Conservation (phyloP, 2,329 filamentous ascomycete genomes). For the Fusarium sublunatum region DNA sequence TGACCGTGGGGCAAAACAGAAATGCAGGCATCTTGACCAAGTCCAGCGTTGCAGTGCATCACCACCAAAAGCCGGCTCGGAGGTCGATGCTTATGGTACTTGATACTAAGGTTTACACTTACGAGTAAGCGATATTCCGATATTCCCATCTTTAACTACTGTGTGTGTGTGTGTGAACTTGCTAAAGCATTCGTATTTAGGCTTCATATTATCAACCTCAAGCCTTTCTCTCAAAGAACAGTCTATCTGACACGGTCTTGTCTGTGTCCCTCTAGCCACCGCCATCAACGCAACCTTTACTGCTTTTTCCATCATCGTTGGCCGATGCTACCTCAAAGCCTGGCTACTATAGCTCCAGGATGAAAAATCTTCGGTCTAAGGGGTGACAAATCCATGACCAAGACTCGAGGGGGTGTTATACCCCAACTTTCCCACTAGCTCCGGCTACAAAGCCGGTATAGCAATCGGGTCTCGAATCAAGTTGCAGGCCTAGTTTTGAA, state of each 20-base stretch:
- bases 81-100: no score
- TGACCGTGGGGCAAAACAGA: conserved; percentile 34
- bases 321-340: conserved; percentile 40
- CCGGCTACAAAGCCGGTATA: conserved; percentile 34
- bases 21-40: conserved; percentile 33
- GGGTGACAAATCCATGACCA: conserved; percentile 46
- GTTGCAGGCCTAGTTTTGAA: conserved; percentile 33
- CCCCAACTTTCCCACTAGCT: conserved; percentile 31
- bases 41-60: conserved; percentile 44
- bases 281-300: conserved; percentile 32
- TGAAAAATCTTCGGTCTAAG: conserved; percentile 23
- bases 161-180: no score
- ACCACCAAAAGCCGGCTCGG: conserved; percentile 21
- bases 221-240: no score
- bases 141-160: no score
- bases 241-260: no score
- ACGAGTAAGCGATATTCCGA: no score
- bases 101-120: no score
- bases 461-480: conserved; percentile 34
- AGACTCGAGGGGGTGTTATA: conserved; percentile 24
- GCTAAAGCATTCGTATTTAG: no score
- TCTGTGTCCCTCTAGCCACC: background rate
- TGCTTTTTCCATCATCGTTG: conserved; percentile 18
- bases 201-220: no score
- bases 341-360: conserved; percentile 38